Evolutionary conservation across 345 rosid genomes (phyloP), one percentile per base, ranked within the genome.

Genomic region (Cardamine chenopodiifolia): DNA sequence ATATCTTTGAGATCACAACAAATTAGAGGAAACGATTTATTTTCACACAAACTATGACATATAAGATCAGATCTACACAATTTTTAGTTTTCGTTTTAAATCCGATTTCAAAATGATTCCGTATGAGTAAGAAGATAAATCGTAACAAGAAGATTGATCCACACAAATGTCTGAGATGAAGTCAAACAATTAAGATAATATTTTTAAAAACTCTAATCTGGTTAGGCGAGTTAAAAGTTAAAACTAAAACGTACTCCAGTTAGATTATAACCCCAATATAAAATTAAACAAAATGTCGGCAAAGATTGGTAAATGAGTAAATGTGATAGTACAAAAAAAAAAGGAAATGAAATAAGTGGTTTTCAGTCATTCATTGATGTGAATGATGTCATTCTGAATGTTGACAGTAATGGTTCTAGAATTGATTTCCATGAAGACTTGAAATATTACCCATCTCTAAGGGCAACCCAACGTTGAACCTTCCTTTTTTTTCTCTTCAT

Each of bases 281-380:
- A 66, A 58, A 6, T 6, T 29, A 49, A 67, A 20, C 68, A 50
- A 60, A 67, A 2, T 75, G 79, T 75, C 79, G 79, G 79, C 79
- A 75, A 75, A 60, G 66, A 44, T 29, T 53, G 32, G 44, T n/a
- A 62, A 72, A 45, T 45, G 49, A 45, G 4, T n/a, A 45, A 45
- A 42, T 40, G 71, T 75, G 47, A 60, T 37, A 19, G 47, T 49
- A 75, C 54, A 37, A 5, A 67, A 0, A 34, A 74, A 48, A 44
- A 11, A 35, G 10, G 18, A 47, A 59, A 57, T 35, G 23, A 73
- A 65, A 66, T 18, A 42, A 44, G 73, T 75, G 11, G 79, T 73
- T 75, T 67, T 74, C 34, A 58, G 78, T 66, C 67, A 58, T 58
- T 66, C 68, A 74, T 66, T 75, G 63, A 75, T 75, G 70, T 69